Evolutionary conservation across 2,329 filamentous ascomycete species (phyloP), one percentile per base, ranked within the genome.

Genomic region (Fusarium sp.): DNA sequence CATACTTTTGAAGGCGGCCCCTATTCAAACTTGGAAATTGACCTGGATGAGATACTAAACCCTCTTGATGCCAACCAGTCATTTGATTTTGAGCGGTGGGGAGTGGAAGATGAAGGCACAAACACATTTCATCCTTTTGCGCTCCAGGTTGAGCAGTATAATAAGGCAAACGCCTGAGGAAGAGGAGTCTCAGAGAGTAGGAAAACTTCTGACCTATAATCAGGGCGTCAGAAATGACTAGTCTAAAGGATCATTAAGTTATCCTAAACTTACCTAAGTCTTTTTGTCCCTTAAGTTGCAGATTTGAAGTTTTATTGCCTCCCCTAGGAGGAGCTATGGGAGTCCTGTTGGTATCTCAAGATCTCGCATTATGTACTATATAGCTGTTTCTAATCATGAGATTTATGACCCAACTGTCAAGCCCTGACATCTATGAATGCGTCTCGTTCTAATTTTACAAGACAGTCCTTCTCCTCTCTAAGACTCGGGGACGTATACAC

Each of bases 401-500:
- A 30, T 62, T 71, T 52, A 58, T 58, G 11, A 58, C 58, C 46
- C 37, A 37, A 53, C 25, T 40, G 23, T 46, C 49, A 25, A 47
- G 56, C 16, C 56, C 32, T 13, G 16, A 11, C 49, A 44, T 25
- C 23, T 56, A 21, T 32, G 38, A 30, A 16, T 21, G n/a, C 32
- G 19, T 23, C 43, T 63, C n/a, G 23, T 37, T 37, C 67, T 68
- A 40, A 56, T 57, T 50, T 56, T 57, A 63, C 59, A 60, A 72
- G 76, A 72, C 60, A 72, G 58, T 43, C 74, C 75, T 66, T 58
- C 62, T 13, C 57, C 72, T 67, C 63, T 78, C 81, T 84, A 85
- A 71, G 80, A 69, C 52, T 86, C 83, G 6, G 84, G 83, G 66
- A 85, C 82, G 80, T 91, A 93, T 49, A 98, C 92, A 13, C 91